Conservation (phyloP, 2,329 filamentous ascomycete species). For the Phialophora expanda region DNA sequence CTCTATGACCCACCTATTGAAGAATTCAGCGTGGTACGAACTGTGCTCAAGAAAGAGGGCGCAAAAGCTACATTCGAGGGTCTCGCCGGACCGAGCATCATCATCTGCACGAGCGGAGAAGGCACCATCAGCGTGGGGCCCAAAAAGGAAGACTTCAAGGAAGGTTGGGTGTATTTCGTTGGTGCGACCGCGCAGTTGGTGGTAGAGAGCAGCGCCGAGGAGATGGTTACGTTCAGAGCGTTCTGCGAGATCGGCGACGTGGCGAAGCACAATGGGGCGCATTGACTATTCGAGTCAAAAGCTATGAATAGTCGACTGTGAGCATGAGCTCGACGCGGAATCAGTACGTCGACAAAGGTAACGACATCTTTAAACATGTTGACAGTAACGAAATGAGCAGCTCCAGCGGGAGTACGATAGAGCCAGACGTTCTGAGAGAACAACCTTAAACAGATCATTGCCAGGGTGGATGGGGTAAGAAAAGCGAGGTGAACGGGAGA, state of each 20-base stretch:
- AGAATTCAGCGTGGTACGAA: constrained; percentile 89
- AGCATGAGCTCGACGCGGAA: neutral
- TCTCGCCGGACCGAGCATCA: constrained; percentile 84
- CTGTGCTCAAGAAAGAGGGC: constrained; percentile 70
- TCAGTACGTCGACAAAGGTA: neutral
- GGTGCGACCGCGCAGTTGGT: constrained; percentile 85
- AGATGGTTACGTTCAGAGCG: constrained; percentile 88
- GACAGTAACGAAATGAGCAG: neutral
- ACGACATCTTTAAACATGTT: neutral
- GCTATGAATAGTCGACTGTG: neutral
- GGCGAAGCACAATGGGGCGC: constrained; percentile 39
- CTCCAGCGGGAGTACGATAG: neutral
- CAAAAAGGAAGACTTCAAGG: constrained; percentile 74
- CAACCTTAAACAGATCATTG: neutral
- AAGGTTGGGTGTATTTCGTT: constrained; percentile 80
- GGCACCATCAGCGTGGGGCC: constrained; percentile 85
- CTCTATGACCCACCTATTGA: constrained; percentile 97
- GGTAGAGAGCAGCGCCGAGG: constrained; percentile 71
- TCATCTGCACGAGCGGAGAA: constrained; percentile 84
- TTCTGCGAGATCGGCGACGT: constrained; percentile 79
- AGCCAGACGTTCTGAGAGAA: neutral
- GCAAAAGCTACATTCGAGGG: constrained; percentile 88
- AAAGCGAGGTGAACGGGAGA: neutral
- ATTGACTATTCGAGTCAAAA: constrained; percentile 32
- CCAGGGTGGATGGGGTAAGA: neutral